phyloP scores from a whole-genome alignment of 495 filamentous ascomycete genomes.

The Penicillium steckii region DNA sequence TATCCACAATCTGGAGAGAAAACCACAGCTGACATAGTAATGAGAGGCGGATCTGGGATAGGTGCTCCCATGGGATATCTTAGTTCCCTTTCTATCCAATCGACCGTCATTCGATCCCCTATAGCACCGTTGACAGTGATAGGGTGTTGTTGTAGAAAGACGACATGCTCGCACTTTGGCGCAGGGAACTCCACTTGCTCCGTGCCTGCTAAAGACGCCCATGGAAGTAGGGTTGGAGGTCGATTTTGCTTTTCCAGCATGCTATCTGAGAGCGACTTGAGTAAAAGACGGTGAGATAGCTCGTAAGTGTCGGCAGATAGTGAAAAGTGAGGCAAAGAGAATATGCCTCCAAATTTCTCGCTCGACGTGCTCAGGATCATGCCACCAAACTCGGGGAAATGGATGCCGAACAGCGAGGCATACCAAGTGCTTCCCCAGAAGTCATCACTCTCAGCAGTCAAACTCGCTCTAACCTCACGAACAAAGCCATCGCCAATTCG shows the following conservation, averaged over 20 bases:
- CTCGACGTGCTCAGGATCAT: slow-evolving; percentile 84
- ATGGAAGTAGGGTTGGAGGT: slow-evolving; percentile 54
- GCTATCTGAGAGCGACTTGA: slow-evolving; percentile 64
- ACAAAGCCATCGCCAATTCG: slow-evolving; percentile 34
- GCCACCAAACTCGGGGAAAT: slow-evolving; percentile 72
- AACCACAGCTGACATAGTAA: slow-evolving; percentile 79
- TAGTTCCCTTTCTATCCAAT: slow-evolving; percentile 78
- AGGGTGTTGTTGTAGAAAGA: slow-evolving; percentile 83
- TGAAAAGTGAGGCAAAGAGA: slow-evolving; percentile 80
- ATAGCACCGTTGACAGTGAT: slow-evolving; percentile 35
- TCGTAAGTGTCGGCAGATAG: slow-evolving; percentile 65
- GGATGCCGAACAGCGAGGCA: slow-evolving; percentile 74
- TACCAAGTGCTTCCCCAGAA: slow-evolving; percentile 70
- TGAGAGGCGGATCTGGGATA: slow-evolving; percentile 60
- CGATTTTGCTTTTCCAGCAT: slow-evolving; percentile 59
- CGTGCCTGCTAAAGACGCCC: slow-evolving; percentile 59
- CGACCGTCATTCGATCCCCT: slow-evolving; percentile 45
- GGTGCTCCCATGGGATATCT: slow-evolving; percentile 82
- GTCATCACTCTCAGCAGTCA: slow-evolving; percentile 68
- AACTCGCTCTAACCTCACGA: slow-evolving; percentile 60
- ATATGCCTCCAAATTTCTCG: slow-evolving; percentile 88
- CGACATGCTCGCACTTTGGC: slow-evolving; percentile 83
- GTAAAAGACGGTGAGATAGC: slow-evolving; percentile 63
- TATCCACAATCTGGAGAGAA: slow-evolving; percentile 95
- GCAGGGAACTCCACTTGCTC: slow-evolving; percentile 56